Evolutionary conservation across 345 rosid genomes (phyloP).

Genomic region (Aquilaria sinensis): DNA sequence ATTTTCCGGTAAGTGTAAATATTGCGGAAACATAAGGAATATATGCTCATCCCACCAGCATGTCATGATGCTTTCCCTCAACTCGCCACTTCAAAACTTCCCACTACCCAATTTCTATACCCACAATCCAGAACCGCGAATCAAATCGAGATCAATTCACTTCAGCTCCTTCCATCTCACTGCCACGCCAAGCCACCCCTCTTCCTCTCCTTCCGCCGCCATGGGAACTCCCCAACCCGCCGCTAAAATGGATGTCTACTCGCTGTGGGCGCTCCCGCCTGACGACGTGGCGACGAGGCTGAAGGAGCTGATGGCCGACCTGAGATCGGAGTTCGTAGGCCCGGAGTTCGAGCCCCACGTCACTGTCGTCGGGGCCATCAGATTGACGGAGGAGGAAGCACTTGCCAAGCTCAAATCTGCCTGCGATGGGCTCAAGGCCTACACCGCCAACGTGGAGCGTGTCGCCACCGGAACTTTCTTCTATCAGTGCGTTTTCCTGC

Average conservation of each 20-base stretch:
- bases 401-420: constrained; percentile 49
- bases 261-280: constrained; percentile 82
- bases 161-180: background rate
- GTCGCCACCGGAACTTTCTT: constrained; percentile 71
- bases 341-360: constrained; percentile 82
- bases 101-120: no score
- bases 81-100: no score
- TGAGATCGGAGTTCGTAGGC: constrained; percentile 67
- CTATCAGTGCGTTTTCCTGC: constrained; percentile 72
- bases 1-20: no score
- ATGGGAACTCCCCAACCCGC: constrained; percentile 22
- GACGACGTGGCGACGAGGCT: constrained; percentile 42
- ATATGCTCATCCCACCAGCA: no score
- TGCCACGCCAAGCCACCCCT: background rate
- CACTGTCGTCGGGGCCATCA: constrained; percentile 59
- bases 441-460: constrained; percentile 43
- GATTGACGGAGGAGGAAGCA: constrained; percentile 60
- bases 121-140: no score
- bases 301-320: constrained; percentile 53
- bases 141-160: no score
- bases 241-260: constrained; percentile 38
- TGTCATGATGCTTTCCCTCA: no score
- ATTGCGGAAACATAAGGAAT: no score
- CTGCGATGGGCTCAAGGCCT: constrained; percentile 53
- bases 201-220: constrained; percentile 1